A percentile compares a stretch with the other conserved stretches of the same genome.
These are phyloP conservation scores for Durusdinium trenchii DNA, from an alignment of 73 alveolate species.

Conservation along the genomic window DNA sequence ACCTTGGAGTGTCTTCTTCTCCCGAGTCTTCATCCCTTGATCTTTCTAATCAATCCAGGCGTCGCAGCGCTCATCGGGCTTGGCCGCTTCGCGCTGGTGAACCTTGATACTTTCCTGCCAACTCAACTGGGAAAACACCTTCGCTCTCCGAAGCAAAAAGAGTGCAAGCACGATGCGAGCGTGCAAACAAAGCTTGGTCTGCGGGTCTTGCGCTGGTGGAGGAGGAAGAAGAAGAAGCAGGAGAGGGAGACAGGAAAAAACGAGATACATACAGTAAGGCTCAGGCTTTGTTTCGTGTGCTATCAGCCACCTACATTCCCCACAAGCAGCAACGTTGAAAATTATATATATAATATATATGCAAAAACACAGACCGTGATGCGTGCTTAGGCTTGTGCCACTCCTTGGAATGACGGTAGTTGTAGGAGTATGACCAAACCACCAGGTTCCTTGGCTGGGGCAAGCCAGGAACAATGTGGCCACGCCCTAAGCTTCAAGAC, in stretches of 20 bases:
- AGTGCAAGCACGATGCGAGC: not conserved
- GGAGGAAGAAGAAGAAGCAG: not conserved
- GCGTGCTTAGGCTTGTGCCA: too few relatives aligned
- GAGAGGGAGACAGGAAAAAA: not conserved
- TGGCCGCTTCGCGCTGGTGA: constrained; percentile 44
- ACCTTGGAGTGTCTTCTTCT: not conserved
- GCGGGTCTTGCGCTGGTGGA: not conserved
- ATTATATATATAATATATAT: too few relatives aligned
- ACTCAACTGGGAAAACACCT: not conserved
- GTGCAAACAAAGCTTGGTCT: not conserved
- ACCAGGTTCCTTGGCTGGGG: constrained; percentile 52
- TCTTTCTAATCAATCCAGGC: constrained; percentile 33
- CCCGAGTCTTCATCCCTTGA: not conserved
- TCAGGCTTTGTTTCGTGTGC: not conserved
- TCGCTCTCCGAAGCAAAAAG: not conserved
- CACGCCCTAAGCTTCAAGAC: not conserved
- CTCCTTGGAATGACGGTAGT: constrained; percentile 68
- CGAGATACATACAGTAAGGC: not conserved
- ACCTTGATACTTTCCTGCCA: constrained; percentile 51
- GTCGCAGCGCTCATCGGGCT: constrained; percentile 59
- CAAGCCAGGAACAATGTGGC: not conserved
- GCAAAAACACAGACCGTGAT: not conserved
- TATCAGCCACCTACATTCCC: not conserved
- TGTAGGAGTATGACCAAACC: constrained; percentile 81
- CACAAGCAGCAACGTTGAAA: not conserved